These are phyloP conservation scores for Boletus albobrunnescens DNA, from an alignment of 1,284 basidiomycete species.

Conservation along the genomic window DNA sequence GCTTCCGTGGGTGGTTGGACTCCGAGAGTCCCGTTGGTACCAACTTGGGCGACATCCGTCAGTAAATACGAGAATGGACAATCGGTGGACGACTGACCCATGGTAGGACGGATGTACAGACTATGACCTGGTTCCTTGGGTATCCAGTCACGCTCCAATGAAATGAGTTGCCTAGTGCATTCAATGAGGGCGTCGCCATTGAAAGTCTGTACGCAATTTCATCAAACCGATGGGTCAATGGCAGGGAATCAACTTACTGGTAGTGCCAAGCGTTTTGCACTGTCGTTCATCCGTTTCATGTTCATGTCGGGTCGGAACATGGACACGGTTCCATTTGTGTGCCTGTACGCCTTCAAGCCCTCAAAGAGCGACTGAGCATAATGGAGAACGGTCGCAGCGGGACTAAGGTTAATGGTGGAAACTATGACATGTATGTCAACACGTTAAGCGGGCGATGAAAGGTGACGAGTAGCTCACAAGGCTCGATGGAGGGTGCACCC, in stretches of 20 bases:
- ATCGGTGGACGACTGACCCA: constrained; percentile 48
- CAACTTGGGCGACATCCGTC: constrained; percentile 52
- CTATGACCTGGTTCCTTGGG: constrained; percentile 87
- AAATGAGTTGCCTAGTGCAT: constrained; percentile 87
- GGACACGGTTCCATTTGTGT: constrained; percentile 73
- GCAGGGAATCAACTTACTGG: constrained; percentile 50
- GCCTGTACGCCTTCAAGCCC: constrained; percentile 94
- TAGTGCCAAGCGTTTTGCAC: constrained; percentile 69
- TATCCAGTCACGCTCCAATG: constrained; percentile 89
- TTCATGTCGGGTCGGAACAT: constrained; percentile 98
- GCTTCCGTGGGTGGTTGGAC: constrained; percentile 87
- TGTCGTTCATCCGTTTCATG: constrained; percentile 89
- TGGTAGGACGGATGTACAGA: constrained; percentile 82
- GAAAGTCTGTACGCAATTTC: constrained; percentile 56
- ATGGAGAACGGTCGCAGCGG: constrained; percentile 87
- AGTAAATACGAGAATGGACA: background rate
- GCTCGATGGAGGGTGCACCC: constrained; percentile 79
- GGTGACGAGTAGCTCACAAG: constrained; percentile 53
- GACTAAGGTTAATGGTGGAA: constrained; percentile 72
- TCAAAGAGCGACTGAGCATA: constrained; percentile 93
- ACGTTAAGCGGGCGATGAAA: background rate
- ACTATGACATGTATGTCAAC: constrained; percentile 43
- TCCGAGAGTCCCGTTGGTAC: constrained; percentile 85
- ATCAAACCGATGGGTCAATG: constrained; percentile 2
- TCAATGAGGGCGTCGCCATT: constrained; percentile 76